Evolutionary conservation across 352 stramenopile species (phyloP), one percentile per base, ranked within the genome.

Genomic region (Thraustochytrium sp.): DNA sequence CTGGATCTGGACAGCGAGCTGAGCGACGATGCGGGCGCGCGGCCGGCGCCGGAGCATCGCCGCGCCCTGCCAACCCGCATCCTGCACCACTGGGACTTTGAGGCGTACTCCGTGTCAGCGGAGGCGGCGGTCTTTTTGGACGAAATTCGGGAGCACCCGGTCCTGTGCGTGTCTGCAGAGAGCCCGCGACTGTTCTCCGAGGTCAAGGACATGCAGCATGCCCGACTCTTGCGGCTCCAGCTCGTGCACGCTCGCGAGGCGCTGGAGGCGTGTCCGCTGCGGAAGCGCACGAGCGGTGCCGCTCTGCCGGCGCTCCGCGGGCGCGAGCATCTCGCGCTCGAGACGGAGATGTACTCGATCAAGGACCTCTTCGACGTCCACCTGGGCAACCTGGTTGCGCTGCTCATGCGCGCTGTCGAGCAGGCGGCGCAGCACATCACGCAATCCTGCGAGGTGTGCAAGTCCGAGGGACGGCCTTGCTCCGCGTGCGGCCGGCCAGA

Each of bases 51-150:
- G n/a, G 38, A 77, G 42, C 37, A 62, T 36, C 1, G 26, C 1
- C 65, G 65, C 11, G 31, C 8, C 23, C 44, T 80, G 4, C 68
- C 68, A 1, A 65, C 68, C 13, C 48, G 68, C 16, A 26, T 80
- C 16, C 68, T 80, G 8, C 42, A 80, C 38, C 53, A 80, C n/a
- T 80, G 68, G 68, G 68, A 80, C 51, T 80, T 80, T 51, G 53
- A 80, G 2, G 3, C 26, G 3, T 72, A 72, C 38, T 18, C 68
- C 8, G 68, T 80, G 23, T 80, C 44, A 37, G 23, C 23, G 8
- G 42, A 46, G 5, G 68, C 68, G 21, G 68, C 68, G 8, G 42
- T 13, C 0, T 80, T 55, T 36, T 26, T 80, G 8, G 68, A 80
- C 42, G 76, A 31, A 21, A 46, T 80, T 8, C 8, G 5, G 11